A percentile compares a stretch with the other conserved stretches of the same genome.
Conservation (phyloP, 2,329 filamentous ascomycete genomes). For the Cytospora paraplurivora region DNA sequence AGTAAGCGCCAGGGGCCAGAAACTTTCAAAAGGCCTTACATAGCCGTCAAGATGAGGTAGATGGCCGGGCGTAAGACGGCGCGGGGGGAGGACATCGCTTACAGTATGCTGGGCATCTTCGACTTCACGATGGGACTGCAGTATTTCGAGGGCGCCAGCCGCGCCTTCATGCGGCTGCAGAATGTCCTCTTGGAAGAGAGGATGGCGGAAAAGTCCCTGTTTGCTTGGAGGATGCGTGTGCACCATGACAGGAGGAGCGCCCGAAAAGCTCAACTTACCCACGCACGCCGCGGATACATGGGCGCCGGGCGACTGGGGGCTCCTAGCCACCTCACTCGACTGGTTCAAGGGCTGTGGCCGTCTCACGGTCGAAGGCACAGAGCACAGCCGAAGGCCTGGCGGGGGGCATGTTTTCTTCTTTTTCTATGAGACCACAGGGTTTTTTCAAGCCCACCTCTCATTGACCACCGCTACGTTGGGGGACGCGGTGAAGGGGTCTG, state of each 20-base stretch:
- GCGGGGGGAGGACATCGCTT: constrained; percentile 8
- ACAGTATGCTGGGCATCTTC: constrained; percentile 9
- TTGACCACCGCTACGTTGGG: not conserved
- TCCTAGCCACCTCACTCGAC: constrained; percentile 5
- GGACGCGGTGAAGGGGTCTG: too few species aligned
- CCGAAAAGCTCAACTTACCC: too few species aligned
- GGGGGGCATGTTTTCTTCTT: too few species aligned
- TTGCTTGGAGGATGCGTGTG: constrained; percentile 14
- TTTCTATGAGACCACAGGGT: too few species aligned
- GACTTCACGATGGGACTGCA: not conserved
- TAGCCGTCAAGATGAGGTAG: constrained; percentile 6
- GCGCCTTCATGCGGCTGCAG: constrained; percentile 8
- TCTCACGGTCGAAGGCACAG: not conserved
- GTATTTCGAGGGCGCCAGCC: constrained; percentile 8
- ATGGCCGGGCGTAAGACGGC: not conserved
- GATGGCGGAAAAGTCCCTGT: constrained; percentile 13
- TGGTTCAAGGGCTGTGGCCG: not conserved
- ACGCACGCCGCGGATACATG: too few species aligned
- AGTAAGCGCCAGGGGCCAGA: constrained; percentile 22
- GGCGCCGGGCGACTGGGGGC: not conserved
- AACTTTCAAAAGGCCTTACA: constrained; percentile 5
- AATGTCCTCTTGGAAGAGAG: not conserved
- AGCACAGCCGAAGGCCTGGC: not conserved
- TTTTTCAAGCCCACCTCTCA: not conserved
- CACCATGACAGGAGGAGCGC: too few species aligned